Evolutionary conservation across 2,329 filamentous ascomycete species (phyloP), one percentile per base, ranked within the genome.

Genomic region (Botrytis fabae): DNA sequence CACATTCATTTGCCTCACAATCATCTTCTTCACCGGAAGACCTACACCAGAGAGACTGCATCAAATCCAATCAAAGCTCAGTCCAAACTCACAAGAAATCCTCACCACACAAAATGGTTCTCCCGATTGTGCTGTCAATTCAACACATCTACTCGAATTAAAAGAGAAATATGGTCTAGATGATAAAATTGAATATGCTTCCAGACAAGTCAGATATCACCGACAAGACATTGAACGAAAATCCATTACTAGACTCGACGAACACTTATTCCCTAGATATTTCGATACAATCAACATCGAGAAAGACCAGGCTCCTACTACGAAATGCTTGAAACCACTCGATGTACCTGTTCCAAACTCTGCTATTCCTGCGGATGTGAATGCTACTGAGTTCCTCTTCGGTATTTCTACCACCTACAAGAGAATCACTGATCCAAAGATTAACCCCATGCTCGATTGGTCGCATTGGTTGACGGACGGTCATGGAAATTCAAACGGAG

Each of bases 401-500:
- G 87, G 87, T 59, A 86, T 89, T 8, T 89, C 87, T 1, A 89
- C 87, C 14, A 88, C 87, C 3, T 89, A 86, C 81, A 82, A 85
- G 76, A 82, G 87, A 73, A 86, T 89, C 76, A 86, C 82, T 77
- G 85, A 87, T 75, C 81, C 84, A 0, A 83, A 83, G 71, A 88
- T 85, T 3, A 86, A 83, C 70, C 86, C 87, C 0, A 85, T 89
- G 69, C 85, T 86, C 75, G 87, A 89, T 78, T 89, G 88, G 88
- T 84, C 85, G 8, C 88, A 86, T 80, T 89, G 87, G 87, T 82
- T 89, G 74, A 89, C 87, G 4, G 86, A 89, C 77, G 85, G 86
- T 73, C 83, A 84, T 65, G 87, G 87, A 62, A 81, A 83, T 70
- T 87, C 86, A 46, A 89, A 89, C 75, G 87, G 87, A 28, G 87